Conservation (phyloP, 257 asterid species). For the Hygrophila difformis region DNA sequence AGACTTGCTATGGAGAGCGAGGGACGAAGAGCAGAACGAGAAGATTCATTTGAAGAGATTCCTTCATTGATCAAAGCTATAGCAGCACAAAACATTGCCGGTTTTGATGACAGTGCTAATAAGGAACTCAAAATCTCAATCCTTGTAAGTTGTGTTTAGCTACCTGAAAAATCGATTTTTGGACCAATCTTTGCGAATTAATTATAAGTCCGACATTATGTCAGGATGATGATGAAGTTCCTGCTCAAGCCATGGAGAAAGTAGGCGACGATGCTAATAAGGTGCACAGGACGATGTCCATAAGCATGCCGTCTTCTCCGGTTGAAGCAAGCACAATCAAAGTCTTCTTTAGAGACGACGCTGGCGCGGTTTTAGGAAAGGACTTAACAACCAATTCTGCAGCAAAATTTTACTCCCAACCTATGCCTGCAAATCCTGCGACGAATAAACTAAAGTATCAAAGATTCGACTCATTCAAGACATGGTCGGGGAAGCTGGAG, state of each 20-base stretch:
- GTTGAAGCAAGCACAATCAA: not conserved
- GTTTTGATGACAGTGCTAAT: not conserved
- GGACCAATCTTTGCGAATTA: too few relatives aligned
- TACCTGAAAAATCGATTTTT: too few relatives aligned
- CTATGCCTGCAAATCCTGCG: conserved; percentile 45
- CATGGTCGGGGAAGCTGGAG: conserved; percentile 76
- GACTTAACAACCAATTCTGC: not conserved
- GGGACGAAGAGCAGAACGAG: not conserved
- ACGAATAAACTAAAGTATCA: conserved; percentile 30
- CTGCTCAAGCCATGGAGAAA: too few relatives aligned
- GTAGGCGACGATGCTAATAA: not conserved
- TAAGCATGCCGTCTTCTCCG: conserved; percentile 1
- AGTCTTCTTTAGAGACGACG: not conserved
- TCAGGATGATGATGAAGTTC: not conserved
- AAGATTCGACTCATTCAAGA: conserved; percentile 68
- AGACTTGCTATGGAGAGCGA: not conserved
- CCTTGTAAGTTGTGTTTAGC: not conserved
- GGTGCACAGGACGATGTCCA: not conserved
- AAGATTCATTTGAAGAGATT: not conserved
- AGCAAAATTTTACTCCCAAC: conserved; percentile 48
- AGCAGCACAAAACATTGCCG: not conserved
- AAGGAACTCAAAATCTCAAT: not conserved
- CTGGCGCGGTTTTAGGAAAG: not conserved
- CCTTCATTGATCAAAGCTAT: not conserved
- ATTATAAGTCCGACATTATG: not conserved